Percentiles rank a stretch among this genome's conserved stretches.
These are phyloP conservation scores for Patellifolia procumbens DNA, from an alignment of 179 eudicot species.

Conservation along the genomic window DNA sequence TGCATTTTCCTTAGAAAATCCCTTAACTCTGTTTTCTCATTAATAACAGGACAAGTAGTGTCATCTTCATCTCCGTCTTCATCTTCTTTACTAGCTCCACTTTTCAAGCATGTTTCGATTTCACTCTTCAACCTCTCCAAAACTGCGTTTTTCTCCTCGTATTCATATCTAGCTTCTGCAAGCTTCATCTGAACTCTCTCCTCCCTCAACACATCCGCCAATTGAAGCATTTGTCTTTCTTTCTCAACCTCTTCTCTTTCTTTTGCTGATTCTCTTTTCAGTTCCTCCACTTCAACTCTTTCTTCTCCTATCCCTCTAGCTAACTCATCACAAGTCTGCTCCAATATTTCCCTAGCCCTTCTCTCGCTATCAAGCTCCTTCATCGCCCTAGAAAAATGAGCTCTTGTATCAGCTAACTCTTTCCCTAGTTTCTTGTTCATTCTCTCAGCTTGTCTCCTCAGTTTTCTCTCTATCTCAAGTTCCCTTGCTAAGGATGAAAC, in stretches of 20 bases:
- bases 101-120: conserved; percentile 48
- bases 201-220: conserved; percentile 85
- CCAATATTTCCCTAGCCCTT: conserved; percentile 64
- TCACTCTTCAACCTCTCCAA: conserved; percentile 68
- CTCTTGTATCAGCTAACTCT: conserved; percentile 64
- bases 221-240: conserved; percentile 83
- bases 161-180: conserved; percentile 73
- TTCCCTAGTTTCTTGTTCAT: conserved; percentile 68
- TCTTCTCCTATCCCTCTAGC: conserved; percentile 74
- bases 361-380: conserved; percentile 63
- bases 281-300: conserved; percentile 62
- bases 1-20: conserved; percentile 47
- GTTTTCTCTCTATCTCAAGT: conserved; percentile 62
- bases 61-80: conserved; percentile 24
- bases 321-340: conserved; percentile 76
- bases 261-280: conserved; percentile 57
- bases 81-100: conserved; percentile 27
- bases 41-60: conserved; percentile 31
- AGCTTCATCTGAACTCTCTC: conserved; percentile 97
- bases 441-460: conserved; percentile 70
- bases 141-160: conserved; percentile 79
- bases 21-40: conserved; percentile 46
- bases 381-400: conserved; percentile 33
- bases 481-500: conserved; percentile 50
- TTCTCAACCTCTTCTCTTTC: conserved; percentile 74